phyloP scores from a whole-genome alignment of 768 basidiomycete genomes.

The Myochromella boudieri region DNA sequence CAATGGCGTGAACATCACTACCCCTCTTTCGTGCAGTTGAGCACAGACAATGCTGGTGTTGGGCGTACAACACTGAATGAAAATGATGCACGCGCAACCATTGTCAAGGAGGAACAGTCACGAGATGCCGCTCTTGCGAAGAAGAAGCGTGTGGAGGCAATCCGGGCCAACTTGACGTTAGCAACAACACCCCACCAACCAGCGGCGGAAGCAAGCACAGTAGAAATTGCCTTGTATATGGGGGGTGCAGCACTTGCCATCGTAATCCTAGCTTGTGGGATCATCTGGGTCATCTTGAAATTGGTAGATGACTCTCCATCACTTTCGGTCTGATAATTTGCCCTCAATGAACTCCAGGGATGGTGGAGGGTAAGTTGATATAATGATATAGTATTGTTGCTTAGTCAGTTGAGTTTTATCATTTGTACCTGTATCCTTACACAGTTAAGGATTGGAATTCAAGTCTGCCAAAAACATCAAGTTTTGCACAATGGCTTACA shows the following conservation, averaged over 20 bases:
- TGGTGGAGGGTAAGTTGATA: too few species aligned
- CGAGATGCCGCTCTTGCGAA: slow-evolving; percentile 34
- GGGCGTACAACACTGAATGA: slow-evolving; percentile 37
- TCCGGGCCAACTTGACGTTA: slow-evolving; percentile 22
- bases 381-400: too few species aligned
- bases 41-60: slow-evolving; percentile 18
- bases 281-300: slow-evolving; percentile 15
- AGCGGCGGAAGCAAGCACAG: slow-evolving; percentile 13
- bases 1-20: slow-evolving; percentile 93
- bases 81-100: slow-evolving; percentile 54
- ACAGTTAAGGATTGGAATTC: too few species aligned
- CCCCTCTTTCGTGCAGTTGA: slow-evolving; percentile 77
- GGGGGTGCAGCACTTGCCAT: slow-evolving; percentile 15
- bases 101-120: slow-evolving; percentile 46
- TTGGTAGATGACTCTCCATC: slow-evolving; percentile 7
- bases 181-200: neutral
- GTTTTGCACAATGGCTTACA: too few species aligned
- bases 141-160: slow-evolving; percentile 28
- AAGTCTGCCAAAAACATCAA: too few species aligned
- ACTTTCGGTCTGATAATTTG: neutral
- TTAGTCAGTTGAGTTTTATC: too few species aligned
- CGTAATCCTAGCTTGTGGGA: slow-evolving; percentile 7
- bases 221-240: slow-evolving; percentile 31
- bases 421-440: too few species aligned
- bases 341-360: too few species aligned